Base-by-base conservation (phyloP, 2,329 filamentous ascomycete species). In the Blastomyces percursus region DNA sequence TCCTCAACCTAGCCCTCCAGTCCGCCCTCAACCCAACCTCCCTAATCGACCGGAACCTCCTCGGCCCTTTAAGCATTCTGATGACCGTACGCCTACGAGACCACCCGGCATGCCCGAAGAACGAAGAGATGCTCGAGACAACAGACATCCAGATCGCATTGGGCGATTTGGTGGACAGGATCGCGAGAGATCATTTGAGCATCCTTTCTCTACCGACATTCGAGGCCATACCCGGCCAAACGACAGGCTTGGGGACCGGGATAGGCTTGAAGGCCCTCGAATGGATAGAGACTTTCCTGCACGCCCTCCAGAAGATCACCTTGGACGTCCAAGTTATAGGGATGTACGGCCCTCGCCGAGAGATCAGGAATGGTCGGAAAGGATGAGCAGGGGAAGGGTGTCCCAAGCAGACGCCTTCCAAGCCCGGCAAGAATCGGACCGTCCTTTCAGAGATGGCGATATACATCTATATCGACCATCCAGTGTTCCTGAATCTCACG, bases 331-430 rank as follows among this genome's bases (percentile, higher is more conserved):
- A 52, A 65, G 70, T 27, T 70, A 73, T 65, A 74, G 74, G 24
- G 76, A 77, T 42, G 62, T 68, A 30, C 70, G 73, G 44, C 66
- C 68, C 44, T 67, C 68, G 19, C 70, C 57, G 19, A 66, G 74
- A 27, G 75, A 78, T 50, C 67, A 69, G 42, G 76, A 77, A 19
- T 74, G 74, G 69, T 66, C 69, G 60, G 76, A 77, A 60, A 71
- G 76, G 21, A 62, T 70, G 52, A 71, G 69, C 27, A 71, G 74
- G 32, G 66, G 71, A 55, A 73, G 75, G 30, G 64, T 63, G 27
- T 64, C 70, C 62, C 66, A 70, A 24, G 65, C 70, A 40, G 71
- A 74, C 59, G 67, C 69, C 4, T 69, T 72, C 67, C 67, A 69
- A 64, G 67, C 67, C 44, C 65, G 69, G 44, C 44, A 61, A 30